Conservation (phyloP, 495 filamentous ascomycete genomes). For the Xylaria curta region DNA sequence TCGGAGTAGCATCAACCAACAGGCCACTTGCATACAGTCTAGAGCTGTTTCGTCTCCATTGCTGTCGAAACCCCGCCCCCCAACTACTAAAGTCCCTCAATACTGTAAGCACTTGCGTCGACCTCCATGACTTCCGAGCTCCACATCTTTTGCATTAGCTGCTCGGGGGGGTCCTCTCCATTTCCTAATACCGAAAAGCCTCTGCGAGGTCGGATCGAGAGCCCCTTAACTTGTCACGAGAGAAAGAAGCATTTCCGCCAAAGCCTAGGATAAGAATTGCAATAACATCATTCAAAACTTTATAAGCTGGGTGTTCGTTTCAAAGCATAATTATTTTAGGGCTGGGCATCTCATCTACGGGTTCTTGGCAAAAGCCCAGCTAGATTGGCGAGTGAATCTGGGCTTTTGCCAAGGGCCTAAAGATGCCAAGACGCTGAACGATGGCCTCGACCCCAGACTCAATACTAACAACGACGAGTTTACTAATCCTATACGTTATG, state of each 20-base stretch:
- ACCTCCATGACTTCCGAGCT: not conserved
- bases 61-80: constrained; percentile 9
- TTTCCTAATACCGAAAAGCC: not conserved
- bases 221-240: not conserved
- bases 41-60: not conserved
- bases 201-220: not conserved
- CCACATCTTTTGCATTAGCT: constrained; percentile 4
- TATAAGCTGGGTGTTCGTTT: not conserved
- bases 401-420: too few species aligned
- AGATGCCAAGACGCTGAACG: too few species aligned
- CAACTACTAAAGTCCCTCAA: constrained; percentile 7
- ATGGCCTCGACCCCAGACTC: too few species aligned
- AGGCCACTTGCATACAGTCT: not conserved
- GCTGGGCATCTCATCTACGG: not conserved
- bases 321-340: not conserved
- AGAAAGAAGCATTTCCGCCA: not conserved
- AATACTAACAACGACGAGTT: not conserved
- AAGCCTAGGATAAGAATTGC: not conserved
- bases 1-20: not conserved
- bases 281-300: not conserved
- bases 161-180: not conserved
- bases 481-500: not conserved
- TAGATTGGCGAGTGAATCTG: too few species aligned
- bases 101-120: not conserved
- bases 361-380: too few species aligned